phyloP scores from a whole-genome alignment of 805 yeast genomes.

The Pichia gijzeniarum region DNA sequence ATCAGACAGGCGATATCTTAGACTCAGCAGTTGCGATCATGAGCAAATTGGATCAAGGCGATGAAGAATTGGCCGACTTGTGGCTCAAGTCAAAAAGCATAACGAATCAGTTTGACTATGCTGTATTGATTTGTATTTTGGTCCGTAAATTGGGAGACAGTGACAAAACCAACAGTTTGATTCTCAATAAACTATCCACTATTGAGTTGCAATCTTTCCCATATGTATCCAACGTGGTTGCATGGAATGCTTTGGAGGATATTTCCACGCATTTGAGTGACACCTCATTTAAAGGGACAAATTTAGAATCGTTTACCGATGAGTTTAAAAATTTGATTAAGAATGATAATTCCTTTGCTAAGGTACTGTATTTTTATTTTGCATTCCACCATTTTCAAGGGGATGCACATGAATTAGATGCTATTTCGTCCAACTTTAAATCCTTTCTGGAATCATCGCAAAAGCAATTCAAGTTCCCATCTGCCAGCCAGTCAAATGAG shows the following conservation, averaged over 20 bases:
- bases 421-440: slow-evolving; percentile 9
- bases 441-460: slow-evolving; percentile 15
- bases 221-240: slow-evolving; percentile 19
- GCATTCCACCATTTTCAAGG: slow-evolving; percentile 16
- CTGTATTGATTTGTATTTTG: neutral
- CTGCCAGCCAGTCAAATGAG: slow-evolving; percentile 32
- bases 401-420: neutral
- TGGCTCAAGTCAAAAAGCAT: slow-evolving; percentile 1
- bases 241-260: slow-evolving; percentile 19
- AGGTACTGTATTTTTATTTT: slow-evolving; percentile 15
- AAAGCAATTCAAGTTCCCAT: slow-evolving; percentile 35
- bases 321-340: slow-evolving; percentile 4
- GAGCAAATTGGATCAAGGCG: slow-evolving; percentile 1
- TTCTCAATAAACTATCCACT: slow-evolving; percentile 1
- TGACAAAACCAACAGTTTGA: neutral
- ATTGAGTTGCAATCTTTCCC: slow-evolving; percentile 16
- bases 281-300: neutral
- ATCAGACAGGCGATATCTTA: neutral
- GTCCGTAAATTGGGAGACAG: neutral
- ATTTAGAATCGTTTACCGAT: slow-evolving; percentile 8
- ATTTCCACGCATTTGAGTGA: slow-evolving; percentile 8
- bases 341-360: slow-evolving; percentile 6
- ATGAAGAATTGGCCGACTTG: neutral
- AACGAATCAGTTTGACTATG: slow-evolving; percentile 7
- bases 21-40: slow-evolving; percentile 10